These are phyloP conservation scores for Colletotrichum sp. DNA, from an alignment of 2,329 filamentous ascomycete genomes.

Conservation along the genomic window DNA sequence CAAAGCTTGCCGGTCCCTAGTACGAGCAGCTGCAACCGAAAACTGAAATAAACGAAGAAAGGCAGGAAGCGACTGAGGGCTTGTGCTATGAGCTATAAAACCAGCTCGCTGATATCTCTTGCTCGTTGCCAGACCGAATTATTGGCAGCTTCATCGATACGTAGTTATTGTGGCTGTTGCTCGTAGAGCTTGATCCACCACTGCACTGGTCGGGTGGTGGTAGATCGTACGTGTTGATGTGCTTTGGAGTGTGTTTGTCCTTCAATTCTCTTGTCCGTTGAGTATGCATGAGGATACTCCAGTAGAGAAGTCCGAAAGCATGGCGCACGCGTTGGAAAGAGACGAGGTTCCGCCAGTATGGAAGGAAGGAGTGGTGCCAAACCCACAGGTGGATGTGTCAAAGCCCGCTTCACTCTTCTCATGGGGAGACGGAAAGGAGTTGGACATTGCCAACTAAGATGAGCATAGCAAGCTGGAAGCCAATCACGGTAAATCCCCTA, in stretches of 20 bases:
- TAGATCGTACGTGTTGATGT: no score
- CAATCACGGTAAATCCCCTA: accelerated
- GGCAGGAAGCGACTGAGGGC: accelerated
- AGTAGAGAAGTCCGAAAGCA: neutral
- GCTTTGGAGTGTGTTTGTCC: neutral
- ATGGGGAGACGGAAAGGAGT: neutral
- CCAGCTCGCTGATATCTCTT: accelerated
- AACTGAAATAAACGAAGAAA: accelerated
- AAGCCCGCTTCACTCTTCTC: neutral
- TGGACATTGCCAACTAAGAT: no score
- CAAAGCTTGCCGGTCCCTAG: accelerated
- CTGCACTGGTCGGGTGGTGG: neutral
- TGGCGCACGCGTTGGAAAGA: neutral
- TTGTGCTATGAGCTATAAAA: neutral
- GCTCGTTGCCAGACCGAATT: neutral
- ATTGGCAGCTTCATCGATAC: neutral
- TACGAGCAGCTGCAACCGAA: neutral
- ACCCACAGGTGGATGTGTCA: no score
- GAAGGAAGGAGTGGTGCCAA: neutral
- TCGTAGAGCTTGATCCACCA: neutral
- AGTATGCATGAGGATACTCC: neutral
- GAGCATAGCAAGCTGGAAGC: neutral
- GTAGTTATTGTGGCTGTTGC: neutral
- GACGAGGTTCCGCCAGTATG: neutral
- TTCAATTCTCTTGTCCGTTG: neutral